Percentiles rank a stretch among this genome's conserved stretches.
phyloP scores from a whole-genome alignment of 176 grass and related monocot species.

The Raddia distichophylla region DNA sequence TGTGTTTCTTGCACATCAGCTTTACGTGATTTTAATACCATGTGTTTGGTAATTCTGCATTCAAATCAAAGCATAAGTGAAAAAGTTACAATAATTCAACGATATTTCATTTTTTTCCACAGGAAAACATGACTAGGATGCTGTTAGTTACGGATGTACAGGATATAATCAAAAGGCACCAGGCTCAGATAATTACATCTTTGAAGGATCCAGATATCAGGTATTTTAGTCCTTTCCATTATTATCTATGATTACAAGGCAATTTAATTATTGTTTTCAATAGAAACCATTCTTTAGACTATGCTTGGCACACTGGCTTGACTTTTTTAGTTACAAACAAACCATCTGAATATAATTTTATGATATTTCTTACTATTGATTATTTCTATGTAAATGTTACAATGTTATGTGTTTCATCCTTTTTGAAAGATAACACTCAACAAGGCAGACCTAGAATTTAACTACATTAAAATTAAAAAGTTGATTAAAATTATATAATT shows the following conservation, averaged over 20 bases:
- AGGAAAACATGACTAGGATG: constrained; percentile 99
- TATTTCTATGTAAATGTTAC: background rate
- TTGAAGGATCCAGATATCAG: constrained; percentile 99
- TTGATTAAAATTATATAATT: background rate
- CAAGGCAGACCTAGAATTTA: background rate
- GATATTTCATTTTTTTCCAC: constrained; percentile 35
- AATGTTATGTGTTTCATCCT: constrained; percentile 2
- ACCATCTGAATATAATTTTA: background rate
- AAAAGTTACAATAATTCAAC: constrained; percentile 35
- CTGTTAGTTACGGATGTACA: constrained; percentile 97
- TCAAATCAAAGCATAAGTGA: background rate
- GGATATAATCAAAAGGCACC: constrained; percentile 99
- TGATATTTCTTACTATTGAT: background rate
- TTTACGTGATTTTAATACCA: constrained; percentile 29
- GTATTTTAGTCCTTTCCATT: constrained; percentile 37
- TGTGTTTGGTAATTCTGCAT: background rate
- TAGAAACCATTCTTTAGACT: background rate
- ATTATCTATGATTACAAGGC: constrained; percentile 1
- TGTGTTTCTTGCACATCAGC: background rate
- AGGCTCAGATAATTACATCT: constrained; percentile 98
- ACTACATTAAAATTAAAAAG: background rate
- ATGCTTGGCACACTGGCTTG: background rate
- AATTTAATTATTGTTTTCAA: background rate
- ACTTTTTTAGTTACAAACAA: background rate
- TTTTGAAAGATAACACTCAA: background rate